Base-by-base conservation (phyloP, 345 rosid genomes). In the Ceriops tagal region DNA sequence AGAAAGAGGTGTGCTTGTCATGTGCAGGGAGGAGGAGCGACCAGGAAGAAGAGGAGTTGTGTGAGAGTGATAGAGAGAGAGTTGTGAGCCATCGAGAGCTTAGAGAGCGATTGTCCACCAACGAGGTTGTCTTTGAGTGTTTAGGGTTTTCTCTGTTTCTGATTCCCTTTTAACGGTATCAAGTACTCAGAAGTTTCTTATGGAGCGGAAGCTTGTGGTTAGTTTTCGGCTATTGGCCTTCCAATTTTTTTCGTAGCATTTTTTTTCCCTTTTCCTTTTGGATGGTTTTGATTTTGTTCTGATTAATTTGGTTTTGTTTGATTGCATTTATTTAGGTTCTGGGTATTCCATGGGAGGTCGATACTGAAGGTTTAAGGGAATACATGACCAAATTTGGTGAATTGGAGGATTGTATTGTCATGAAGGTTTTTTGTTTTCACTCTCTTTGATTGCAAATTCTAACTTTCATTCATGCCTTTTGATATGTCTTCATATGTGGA, bases 331-430 rank as follows among this genome's bases (percentile, higher is more conserved):
- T 61, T 62, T 65, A 89, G 98, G 96, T 95, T 69, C 73, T 95
- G 85, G 99, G 98, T 37, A 92, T 92, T 70, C 98, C 99, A 0
- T 92, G 99, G 99, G 99, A 92, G 32, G 86, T 95, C 62, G 97
- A 90, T 68, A 88, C 99, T 2, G 93, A 90, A 21, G 98, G 99
- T 52, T 83, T 95, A 81, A 79, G 85, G 73, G 93, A 92, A 55
- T 95, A 95, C 76, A 95, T 95, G 99, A 75, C 73, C 60, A 92
- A 90, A 79, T 95, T 87, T 75, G 98, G 99, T 39, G 98, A 92
- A 6, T 81, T 95, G 80, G 98, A 92, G 79, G 98, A 95, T 81
- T 95, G 98, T 74, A 90, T 95, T 62, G 99, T 95, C 66, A 92
- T 92, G 98, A 95, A 95, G 96, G 99, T 92, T 82, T 32, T 58